Evolutionary conservation across 179 eudicot species (phyloP).

Genomic region (Patellifolia procumbens): DNA sequence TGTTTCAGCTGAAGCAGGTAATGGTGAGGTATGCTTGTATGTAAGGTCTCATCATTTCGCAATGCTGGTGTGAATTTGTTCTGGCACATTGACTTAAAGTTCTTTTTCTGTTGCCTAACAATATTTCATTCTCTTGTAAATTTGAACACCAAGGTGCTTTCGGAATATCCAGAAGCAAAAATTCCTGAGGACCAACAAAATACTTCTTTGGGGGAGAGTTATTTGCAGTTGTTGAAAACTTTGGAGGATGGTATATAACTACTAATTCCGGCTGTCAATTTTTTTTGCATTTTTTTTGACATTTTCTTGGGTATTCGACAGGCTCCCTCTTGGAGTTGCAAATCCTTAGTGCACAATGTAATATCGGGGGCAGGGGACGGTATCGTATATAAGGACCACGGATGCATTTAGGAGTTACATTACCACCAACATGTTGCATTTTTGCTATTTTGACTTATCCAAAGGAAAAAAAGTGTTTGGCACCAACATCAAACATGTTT

Average conservation of each 20-base stretch:
- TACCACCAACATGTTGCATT: too few species aligned
- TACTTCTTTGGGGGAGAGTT: slow-evolving; percentile 64
- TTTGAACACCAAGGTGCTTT: slow-evolving; percentile 56
- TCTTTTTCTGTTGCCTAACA: slow-evolving; percentile 19
- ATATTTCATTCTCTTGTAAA: slow-evolving; percentile 20
- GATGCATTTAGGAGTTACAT: too few species aligned
- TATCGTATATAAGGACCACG: too few species aligned
- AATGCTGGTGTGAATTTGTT: neutral
- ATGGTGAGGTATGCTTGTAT: slow-evolving; percentile 62
- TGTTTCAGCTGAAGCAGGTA: slow-evolving; percentile 87
- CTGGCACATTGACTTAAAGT: neutral
- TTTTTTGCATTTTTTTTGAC: neutral
- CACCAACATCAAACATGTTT: neutral
- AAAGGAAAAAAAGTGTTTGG: neutral
- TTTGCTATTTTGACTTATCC: neutral
- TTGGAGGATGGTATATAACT: slow-evolving; percentile 77
- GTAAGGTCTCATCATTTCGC: slow-evolving; percentile 26
- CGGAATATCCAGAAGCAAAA: slow-evolving; percentile 69
- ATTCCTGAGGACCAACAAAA: slow-evolving; percentile 53
- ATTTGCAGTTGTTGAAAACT: slow-evolving; percentile 55
- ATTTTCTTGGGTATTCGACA: neutral
- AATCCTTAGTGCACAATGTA: neutral
- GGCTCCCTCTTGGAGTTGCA: neutral
- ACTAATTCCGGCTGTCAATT: neutral
- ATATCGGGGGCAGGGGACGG: too few species aligned